Conservation (phyloP, 2,329 filamentous ascomycete genomes). For the Colletotrichum scovillei region DNA sequence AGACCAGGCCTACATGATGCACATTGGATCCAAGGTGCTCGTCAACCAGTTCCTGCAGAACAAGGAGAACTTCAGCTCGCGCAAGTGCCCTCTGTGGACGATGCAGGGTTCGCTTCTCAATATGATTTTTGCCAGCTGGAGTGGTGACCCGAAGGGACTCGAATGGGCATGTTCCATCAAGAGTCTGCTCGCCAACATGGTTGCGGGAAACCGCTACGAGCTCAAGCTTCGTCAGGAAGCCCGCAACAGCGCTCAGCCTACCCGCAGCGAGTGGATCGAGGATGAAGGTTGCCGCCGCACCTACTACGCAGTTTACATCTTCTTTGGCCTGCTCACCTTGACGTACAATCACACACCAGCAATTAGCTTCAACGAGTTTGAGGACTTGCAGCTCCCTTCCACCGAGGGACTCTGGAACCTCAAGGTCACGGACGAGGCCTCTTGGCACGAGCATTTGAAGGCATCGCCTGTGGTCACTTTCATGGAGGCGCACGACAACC, state of each 20-base stretch:
- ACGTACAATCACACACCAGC: slow-evolving; percentile 98
- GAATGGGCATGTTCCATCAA: slow-evolving; percentile 99
- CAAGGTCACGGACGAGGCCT: slow-evolving; percentile 78
- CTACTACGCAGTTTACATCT: slow-evolving; percentile 99
- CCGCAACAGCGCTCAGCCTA: slow-evolving; percentile 80
- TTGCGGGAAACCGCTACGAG: slow-evolving; percentile 96
- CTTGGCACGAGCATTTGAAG: slow-evolving; percentile 85
- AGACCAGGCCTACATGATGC: slow-evolving; percentile 95
- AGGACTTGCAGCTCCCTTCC: slow-evolving; percentile 90
- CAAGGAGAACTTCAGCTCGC: slow-evolving; percentile 98
- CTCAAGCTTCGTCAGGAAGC: slow-evolving; percentile 92
- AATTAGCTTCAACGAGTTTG: slow-evolving; percentile 98
- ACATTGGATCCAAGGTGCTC: slow-evolving; percentile 96
- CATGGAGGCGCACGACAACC: slow-evolving; percentile 91
- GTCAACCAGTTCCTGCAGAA: slow-evolving; percentile 98
- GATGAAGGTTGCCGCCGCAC: slow-evolving; percentile 97
- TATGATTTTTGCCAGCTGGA: slow-evolving; percentile 99
- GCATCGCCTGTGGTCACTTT: slow-evolving; percentile 83
- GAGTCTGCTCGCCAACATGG: slow-evolving; percentile 97
- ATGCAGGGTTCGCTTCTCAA: slow-evolving; percentile 98
- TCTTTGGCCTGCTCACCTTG: slow-evolving; percentile 93
- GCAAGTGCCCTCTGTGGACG: slow-evolving; percentile 96
- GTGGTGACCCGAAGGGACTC: slow-evolving; percentile 94
- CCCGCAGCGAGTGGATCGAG: slow-evolving; percentile 91
- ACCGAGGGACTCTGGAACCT: slow-evolving; percentile 96